These are phyloP conservation scores for Lentinula sp. DNA, from an alignment of 768 basidiomycete genomes.

Conservation along the genomic window DNA sequence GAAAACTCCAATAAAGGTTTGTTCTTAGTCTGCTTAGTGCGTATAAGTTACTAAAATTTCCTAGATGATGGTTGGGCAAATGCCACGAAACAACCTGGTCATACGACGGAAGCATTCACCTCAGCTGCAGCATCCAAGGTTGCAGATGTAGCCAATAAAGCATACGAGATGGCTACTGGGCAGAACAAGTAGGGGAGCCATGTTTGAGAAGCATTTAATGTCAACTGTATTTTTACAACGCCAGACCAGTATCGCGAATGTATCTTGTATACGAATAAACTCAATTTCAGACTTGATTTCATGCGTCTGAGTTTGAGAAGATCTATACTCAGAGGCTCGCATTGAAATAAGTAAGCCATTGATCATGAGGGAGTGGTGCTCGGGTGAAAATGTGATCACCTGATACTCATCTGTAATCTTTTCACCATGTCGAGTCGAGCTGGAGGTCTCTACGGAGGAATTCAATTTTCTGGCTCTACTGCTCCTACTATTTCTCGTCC, in stretches of 20 bases:
- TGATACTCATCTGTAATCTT: not conserved
- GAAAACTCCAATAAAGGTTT: constrained; percentile 36
- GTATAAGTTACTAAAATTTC: not conserved
- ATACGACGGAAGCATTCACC: constrained; percentile 11
- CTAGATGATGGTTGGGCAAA: constrained; percentile 40
- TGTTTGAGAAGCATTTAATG: not conserved
- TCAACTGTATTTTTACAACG: not conserved
- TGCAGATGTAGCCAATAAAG: constrained; percentile 27
- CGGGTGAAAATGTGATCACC: not conserved
- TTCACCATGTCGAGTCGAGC: constrained; percentile 68
- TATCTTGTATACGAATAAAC: not conserved
- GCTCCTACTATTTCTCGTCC: constrained; percentile 21
- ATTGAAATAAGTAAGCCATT: too few relatives aligned
- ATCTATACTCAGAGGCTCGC: too few relatives aligned
- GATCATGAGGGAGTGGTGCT: too few relatives aligned
- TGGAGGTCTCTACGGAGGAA: constrained; percentile 82
- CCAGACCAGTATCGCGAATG: not conserved
- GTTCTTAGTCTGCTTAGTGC: not conserved
- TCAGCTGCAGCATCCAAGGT: constrained; percentile 21
- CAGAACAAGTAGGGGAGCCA: constrained; percentile 17
- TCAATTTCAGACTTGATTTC: too few relatives aligned
- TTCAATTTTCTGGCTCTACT: constrained; percentile 65
- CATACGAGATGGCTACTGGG: constrained; percentile 29
- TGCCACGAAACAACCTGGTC: constrained; percentile 11
- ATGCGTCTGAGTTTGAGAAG: too few relatives aligned